Evolutionary conservation across 2,329 filamentous ascomycete species (phyloP), one percentile per base, ranked within the genome.

Genomic region (Zarea fungicola): DNA sequence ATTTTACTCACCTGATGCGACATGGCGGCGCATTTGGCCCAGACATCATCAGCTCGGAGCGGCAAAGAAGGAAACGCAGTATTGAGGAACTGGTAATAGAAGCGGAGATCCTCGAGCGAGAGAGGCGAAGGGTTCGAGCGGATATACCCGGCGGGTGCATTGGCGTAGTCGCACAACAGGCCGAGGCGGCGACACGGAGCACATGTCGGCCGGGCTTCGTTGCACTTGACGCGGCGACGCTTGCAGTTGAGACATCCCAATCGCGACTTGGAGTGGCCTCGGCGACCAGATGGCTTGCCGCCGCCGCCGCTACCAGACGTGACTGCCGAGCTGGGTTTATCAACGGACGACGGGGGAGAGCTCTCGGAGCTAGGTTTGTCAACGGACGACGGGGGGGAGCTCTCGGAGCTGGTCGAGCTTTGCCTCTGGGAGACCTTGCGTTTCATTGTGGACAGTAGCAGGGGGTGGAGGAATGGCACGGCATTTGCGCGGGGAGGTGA

Each of bases 11-110:
- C 66, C 13, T 54, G 46, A 52, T 70, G 63, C 5, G 64, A 65
- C 49, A 70, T 60, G 21, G 60, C 54, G 6, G 64, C 65, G 2
- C 63, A 64, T 26, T 62, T 55, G 26, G 52, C 57, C 67, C 67
- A 70, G 0, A 68, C 51, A 5, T 58, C 55, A 6, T 60, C 60
- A 2, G 59, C 61, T n/a, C 55, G 53, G 3, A 70, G 53, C 6
- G 67, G 68, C 8, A 69, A 46, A 2, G 66, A 63, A 1, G 66
- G 67, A 37, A 65, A 66, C 3, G 72, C 73, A 2, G 65, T 59
- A 1, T 70, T 61, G n/a, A 77, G 55, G 51, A 76, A 77, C 52
- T 76, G 73, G 51, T 75, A 72, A 53, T 76, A 76, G 54, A 75
- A 74, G 11, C 70, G 63, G 59, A 78, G 65, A 53, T 77, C 74